Base-by-base conservation (phyloP, 257 asterid genomes). In the Solanum bukasovii region DNA sequence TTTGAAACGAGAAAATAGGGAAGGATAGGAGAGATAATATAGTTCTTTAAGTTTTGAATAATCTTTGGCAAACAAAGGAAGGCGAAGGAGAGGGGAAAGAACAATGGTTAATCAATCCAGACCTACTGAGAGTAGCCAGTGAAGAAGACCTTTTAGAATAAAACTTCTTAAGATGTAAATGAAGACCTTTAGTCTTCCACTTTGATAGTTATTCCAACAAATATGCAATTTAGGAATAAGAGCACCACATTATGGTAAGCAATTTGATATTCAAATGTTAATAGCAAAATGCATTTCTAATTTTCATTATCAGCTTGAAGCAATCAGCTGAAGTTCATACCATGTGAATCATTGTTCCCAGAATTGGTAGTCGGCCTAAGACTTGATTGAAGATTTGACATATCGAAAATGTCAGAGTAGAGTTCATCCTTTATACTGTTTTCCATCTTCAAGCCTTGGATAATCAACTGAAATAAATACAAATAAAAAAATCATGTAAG, bases 371-470 rank as follows among this genome's bases (percentile, higher is more conserved):
- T 71, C 21, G 5, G 12, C 67, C 42, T 27, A 42, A 85, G 79
- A 85, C 33, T 71, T 25, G 78, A 67, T 63, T 85, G 79, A 38
- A 85, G 87, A 68, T 85, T 67, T 37, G 87, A 85, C 75, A 85
- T 63, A 71, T 31, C 29, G 0, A 67, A 85, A 27, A 34, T 71
- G 65, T 85, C 87, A 9, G 82, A 29, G 82, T 85, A 85, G 44
- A 85, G 87, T 46, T 85, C 87, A 29, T 85, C 25, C 81, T 40
- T 67, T 5, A 67, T 67, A 27, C 42, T 85, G 25, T 13, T 46
- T 16, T 85, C 87, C 87, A 85, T 85, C 67, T 67, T 37, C 42
- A 85, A n/a, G 21, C 40, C 81, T 37, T 5, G 29, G 65, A 40
- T 3, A 85, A 40, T 14, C 82, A 85, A 56, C 65, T 85, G 42